Percentiles rank a stretch among this genome's conserved stretches.
phyloP scores from a whole-genome alignment of 75 land plant species.

The Pinus tabuliformis region DNA sequence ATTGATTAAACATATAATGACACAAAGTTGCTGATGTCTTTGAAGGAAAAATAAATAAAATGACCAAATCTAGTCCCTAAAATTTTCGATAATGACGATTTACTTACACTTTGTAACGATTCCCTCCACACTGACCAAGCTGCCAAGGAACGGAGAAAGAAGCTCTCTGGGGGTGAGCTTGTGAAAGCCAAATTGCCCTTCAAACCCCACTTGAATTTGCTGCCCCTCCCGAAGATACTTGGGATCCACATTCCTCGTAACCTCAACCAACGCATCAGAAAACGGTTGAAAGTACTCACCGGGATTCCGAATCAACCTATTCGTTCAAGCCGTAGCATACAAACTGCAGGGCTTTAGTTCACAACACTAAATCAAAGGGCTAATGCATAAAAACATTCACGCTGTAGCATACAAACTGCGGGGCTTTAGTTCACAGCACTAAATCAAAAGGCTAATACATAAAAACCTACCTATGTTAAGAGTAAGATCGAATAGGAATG shows the following conservation, averaged over 20 bases:
- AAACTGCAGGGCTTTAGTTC: no score
- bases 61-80: no score
- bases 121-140: slow-evolving; percentile 95
- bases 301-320: slow-evolving; percentile 74
- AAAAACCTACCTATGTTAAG: no score
- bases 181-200: slow-evolving; percentile 95
- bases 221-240: slow-evolving; percentile 84
- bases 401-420: no score
- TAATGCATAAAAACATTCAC: no score
- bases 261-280: slow-evolving; percentile 80
- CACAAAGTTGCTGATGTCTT: no score
- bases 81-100: not conserved
- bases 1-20: no score
- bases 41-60: no score
- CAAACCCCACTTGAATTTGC: slow-evolving; percentile 85
- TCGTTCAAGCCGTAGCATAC: no score
- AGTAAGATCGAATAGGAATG: not conserved
- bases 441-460: no score
- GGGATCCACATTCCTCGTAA: slow-evolving; percentile 56
- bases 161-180: slow-evolving; percentile 93
- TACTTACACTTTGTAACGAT: slow-evolving; percentile 95
- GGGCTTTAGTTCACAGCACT: no score
- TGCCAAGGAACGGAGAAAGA: slow-evolving; percentile 91
- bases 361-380: no score
- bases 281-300: slow-evolving; percentile 87